phyloP scores from a whole-genome alignment of 2,329 filamentous ascomycete species.

The Epichloe sp. region DNA sequence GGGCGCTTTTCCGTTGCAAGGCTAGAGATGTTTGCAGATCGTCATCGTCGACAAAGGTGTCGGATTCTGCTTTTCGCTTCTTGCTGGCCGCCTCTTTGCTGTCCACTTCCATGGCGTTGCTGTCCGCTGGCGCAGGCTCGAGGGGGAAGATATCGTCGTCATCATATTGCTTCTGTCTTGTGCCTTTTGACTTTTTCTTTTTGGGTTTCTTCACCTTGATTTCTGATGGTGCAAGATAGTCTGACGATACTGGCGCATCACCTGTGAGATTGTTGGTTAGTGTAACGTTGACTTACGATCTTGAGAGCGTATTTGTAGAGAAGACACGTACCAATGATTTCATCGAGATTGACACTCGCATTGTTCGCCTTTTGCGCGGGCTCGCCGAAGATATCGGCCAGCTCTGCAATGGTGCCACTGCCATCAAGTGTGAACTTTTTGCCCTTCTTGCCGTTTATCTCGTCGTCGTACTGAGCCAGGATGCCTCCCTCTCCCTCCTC shows the following conservation, averaged over 20 bases:
- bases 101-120: slow-evolving; percentile 65
- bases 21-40: slow-evolving; percentile 80
- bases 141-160: slow-evolving; percentile 46
- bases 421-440: slow-evolving; percentile 82
- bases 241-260: slow-evolving; percentile 42
- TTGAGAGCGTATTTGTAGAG: neutral
- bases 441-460: slow-evolving; percentile 78
- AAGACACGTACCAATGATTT: slow-evolving; percentile 42
- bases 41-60: slow-evolving; percentile 76
- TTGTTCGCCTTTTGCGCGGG: slow-evolving; percentile 45
- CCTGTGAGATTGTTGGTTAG: slow-evolving; percentile 7
- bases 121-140: slow-evolving; percentile 24
- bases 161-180: slow-evolving; percentile 54
- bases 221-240: slow-evolving; percentile 77
- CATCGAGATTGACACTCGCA: slow-evolving; percentile 68
- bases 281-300: neutral
- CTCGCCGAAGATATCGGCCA: slow-evolving; percentile 41
- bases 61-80: slow-evolving; percentile 53
- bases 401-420: slow-evolving; percentile 54
- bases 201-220: slow-evolving; percentile 93
- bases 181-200: slow-evolving; percentile 76
- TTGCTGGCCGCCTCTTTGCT: slow-evolving; percentile 34
- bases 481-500: slow-evolving; percentile 55
- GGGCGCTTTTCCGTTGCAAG: slow-evolving; percentile 63
- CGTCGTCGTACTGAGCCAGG: slow-evolving; percentile 87